Evolutionary conservation across 2,329 filamentous ascomycete species (phyloP).

Genomic region (Colletotrichum falcatum): DNA sequence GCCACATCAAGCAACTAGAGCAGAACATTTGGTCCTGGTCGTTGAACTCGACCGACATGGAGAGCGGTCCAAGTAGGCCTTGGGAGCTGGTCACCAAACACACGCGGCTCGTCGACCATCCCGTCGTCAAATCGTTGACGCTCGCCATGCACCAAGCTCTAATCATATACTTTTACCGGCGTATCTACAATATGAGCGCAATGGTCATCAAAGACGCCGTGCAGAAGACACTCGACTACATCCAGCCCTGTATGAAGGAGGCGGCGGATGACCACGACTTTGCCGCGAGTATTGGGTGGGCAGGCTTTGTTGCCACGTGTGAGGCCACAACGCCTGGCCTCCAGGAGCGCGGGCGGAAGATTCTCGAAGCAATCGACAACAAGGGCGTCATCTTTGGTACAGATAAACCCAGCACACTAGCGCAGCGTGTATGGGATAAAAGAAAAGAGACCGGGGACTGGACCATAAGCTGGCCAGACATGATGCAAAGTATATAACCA

Average conservation of each 20-base stretch:
- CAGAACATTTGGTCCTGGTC: slow-evolving; percentile 50
- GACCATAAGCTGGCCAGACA: slow-evolving; percentile 48
- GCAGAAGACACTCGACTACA: slow-evolving; percentile 50
- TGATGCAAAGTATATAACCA: slow-evolving; percentile 10
- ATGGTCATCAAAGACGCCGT: slow-evolving; percentile 55
- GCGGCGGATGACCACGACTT: slow-evolving; percentile 52
- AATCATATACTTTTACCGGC: slow-evolving; percentile 59
- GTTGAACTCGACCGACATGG: slow-evolving; percentile 30
- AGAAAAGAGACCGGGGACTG: slow-evolving; percentile 47
- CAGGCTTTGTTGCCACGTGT: slow-evolving; percentile 57
- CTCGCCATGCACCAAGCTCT: slow-evolving; percentile 57
- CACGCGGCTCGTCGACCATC: slow-evolving; percentile 34
- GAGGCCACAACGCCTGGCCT: slow-evolving; percentile 54
- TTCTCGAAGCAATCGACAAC: slow-evolving; percentile 46
- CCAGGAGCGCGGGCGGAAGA: slow-evolving; percentile 46
- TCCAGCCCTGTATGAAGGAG: slow-evolving; percentile 50
- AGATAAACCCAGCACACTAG: slow-evolving; percentile 45
- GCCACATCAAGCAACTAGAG: slow-evolving; percentile 49
- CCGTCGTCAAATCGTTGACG: slow-evolving; percentile 48
- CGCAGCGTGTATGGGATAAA: slow-evolving; percentile 47
- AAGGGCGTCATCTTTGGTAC: slow-evolving; percentile 47
- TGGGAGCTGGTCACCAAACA: slow-evolving; percentile 2
- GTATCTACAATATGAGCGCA: slow-evolving; percentile 55
- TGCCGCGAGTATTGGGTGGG: slow-evolving; percentile 55
- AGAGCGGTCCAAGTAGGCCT: slow-evolving; percentile 18